Conservation (phyloP, 1,284 basidiomycete species). For the Salmacisia buchloeana region DNA sequence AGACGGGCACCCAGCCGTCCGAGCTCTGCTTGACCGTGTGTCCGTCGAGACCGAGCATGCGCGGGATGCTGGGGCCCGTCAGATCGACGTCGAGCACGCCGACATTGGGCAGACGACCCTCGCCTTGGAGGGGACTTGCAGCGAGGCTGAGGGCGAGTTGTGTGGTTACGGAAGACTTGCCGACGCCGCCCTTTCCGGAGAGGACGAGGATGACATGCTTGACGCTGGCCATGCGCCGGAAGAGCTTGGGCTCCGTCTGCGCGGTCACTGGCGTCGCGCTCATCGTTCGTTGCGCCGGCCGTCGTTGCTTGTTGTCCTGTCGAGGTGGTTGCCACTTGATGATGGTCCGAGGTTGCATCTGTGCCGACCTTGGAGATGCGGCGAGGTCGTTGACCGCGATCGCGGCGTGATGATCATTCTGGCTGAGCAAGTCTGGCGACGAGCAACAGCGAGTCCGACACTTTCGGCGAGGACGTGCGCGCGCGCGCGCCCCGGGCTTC, state of each 20-base stretch:
- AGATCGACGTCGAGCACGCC: conserved; percentile 94
- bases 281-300: too few relatives aligned
- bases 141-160: conserved; percentile 77
- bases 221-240: conserved; percentile 56
- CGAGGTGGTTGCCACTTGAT: background rate
- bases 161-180: conserved; percentile 89
- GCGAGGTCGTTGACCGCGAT: too few relatives aligned
- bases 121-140: conserved; percentile 12
- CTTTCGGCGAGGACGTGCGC: too few relatives aligned
- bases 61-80: conserved; percentile 91
- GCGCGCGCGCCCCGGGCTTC: too few relatives aligned
- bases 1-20: conserved; percentile 97
- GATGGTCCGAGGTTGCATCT: too few relatives aligned
- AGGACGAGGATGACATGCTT: conserved; percentile 87
- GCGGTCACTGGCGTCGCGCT: background rate
- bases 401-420: background rate
- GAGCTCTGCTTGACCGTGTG: conserved; percentile 70
- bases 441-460: too few relatives aligned
- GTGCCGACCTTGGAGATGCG: background rate
- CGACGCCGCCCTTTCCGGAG: conserved; percentile 95
- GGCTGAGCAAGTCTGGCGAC: too few relatives aligned
- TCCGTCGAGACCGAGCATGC: conserved; percentile 90
- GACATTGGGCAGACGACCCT: conserved; percentile 53
- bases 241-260: conserved; percentile 24
- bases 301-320: too few relatives aligned